phyloP scores from a whole-genome alignment of 306 rosid species.

The Alnus glutinosa region DNA sequence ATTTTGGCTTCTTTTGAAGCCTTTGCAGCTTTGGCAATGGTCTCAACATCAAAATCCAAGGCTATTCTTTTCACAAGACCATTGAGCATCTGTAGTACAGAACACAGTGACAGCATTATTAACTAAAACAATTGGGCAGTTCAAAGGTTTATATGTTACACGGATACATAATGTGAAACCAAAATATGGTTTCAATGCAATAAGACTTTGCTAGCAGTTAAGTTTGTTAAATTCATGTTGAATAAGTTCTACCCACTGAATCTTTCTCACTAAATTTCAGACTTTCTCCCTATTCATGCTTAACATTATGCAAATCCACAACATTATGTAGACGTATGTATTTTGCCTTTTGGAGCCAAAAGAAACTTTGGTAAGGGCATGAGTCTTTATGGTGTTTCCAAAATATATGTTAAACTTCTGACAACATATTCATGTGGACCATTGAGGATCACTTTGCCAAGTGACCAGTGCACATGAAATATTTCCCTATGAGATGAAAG shows the following conservation, averaged over 20 bases:
- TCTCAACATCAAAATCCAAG: slow-evolving; percentile 79
- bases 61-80: slow-evolving; percentile 79
- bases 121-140: background rate
- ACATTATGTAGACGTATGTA: background rate
- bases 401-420: background rate
- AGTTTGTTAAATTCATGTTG: background rate
- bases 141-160: background rate
- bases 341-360: background rate
- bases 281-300: background rate
- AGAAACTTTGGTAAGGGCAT: background rate
- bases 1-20: slow-evolving; percentile 76
- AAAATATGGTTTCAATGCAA: background rate
- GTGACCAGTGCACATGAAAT: background rate
- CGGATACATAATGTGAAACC: background rate
- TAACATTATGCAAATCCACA: background rate
- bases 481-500: background rate
- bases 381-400: background rate
- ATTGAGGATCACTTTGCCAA: background rate
- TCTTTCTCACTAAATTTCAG: background rate
- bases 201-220: background rate
- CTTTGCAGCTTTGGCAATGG: slow-evolving; percentile 67
- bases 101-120: background rate
- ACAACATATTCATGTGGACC: background rate
- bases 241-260: background rate
- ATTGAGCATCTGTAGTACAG: slow-evolving; percentile 71